A percentile compares a stretch with the other conserved stretches of the same genome.
Conservation (phyloP, 352 stramenopile genomes). For the Phytophthora multivora region DNA sequence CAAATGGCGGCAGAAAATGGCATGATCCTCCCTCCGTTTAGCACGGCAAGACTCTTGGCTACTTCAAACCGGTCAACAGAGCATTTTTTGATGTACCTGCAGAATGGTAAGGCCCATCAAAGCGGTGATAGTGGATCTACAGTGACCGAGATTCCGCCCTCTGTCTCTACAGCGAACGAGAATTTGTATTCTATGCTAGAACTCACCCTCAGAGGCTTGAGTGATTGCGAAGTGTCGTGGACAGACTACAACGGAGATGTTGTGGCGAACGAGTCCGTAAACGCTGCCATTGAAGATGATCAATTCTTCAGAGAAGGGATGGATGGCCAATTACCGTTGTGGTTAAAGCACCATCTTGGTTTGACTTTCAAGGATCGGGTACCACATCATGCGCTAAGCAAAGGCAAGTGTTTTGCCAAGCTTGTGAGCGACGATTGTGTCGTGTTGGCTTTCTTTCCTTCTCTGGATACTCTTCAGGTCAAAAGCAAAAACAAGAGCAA, state of each 20-base stretch:
- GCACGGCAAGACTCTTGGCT: slow-evolving; percentile 73
- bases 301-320: slow-evolving; percentile 48
- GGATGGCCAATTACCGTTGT: slow-evolving; percentile 71
- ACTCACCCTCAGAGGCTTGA: slow-evolving; percentile 71
- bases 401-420: slow-evolving; percentile 89
- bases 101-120: slow-evolving; percentile 33
- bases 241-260: slow-evolving; percentile 70
- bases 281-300: slow-evolving; percentile 39
- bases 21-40: slow-evolving; percentile 83
- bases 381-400: slow-evolving; percentile 47
- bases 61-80: slow-evolving; percentile 71
- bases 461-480: slow-evolving; percentile 59
- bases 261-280: slow-evolving; percentile 22
- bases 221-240: slow-evolving; percentile 87
- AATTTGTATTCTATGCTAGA: slow-evolving; percentile 90
- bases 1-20: slow-evolving; percentile 48
- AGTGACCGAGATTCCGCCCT: slow-evolving; percentile 1
- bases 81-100: slow-evolving; percentile 88
- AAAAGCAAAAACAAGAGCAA: slow-evolving; percentile 39
- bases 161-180: slow-evolving; percentile 69
- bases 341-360: slow-evolving; percentile 60
- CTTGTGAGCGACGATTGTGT: slow-evolving; percentile 72
- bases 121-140: slow-evolving; percentile 6
- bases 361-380: slow-evolving; percentile 50
- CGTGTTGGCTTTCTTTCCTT: slow-evolving; percentile 80